Evolutionary conservation across 805 yeast genomes (phyloP).

Genomic region (Starmerella floris): DNA sequence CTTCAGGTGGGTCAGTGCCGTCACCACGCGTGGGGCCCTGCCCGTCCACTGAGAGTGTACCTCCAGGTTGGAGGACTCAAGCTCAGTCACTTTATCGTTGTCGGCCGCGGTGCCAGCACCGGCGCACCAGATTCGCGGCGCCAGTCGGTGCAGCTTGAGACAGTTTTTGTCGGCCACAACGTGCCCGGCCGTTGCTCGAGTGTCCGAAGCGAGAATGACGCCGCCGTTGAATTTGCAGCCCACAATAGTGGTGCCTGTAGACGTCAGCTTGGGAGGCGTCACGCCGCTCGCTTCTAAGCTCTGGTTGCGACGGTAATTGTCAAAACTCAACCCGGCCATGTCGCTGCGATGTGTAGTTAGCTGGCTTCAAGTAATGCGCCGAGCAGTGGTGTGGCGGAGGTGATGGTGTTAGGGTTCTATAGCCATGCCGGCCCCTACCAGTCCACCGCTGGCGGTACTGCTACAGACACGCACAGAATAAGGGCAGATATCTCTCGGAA

Average conservation of each 20-base stretch:
- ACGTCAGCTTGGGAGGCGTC: conserved; percentile 75
- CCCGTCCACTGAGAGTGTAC: conserved; percentile 72
- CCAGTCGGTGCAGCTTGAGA: conserved; percentile 79
- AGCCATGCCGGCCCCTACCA: no score
- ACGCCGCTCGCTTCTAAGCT: conserved; percentile 59
- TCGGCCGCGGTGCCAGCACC: conserved; percentile 99
- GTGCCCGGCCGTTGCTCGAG: conserved; percentile 92
- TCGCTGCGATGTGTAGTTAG: neutral
- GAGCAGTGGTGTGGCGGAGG: neutral
- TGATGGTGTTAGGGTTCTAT: neutral
- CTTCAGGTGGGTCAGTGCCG: conserved; percentile 82
- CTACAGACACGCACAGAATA: no score
- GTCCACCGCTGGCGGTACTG: no score
- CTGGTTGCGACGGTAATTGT: conserved; percentile 81
- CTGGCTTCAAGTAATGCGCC: no score
- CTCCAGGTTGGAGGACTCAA: conserved; percentile 81
- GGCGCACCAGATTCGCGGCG: conserved; percentile 96
- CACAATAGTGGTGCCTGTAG: conserved; percentile 98
- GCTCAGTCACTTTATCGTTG: conserved; percentile 93
- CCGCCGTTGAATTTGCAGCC: conserved; percentile 90
- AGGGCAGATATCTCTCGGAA: no score
- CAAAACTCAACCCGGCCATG: conserved; percentile 88
- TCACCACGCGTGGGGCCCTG: conserved; percentile 83
- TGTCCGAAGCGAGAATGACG: conserved; percentile 96
- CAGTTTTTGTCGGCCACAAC: conserved; percentile 98